phyloP scores from a whole-genome alignment of 2,329 filamentous ascomycete species.

The Colletotrichum theobromicola region DNA sequence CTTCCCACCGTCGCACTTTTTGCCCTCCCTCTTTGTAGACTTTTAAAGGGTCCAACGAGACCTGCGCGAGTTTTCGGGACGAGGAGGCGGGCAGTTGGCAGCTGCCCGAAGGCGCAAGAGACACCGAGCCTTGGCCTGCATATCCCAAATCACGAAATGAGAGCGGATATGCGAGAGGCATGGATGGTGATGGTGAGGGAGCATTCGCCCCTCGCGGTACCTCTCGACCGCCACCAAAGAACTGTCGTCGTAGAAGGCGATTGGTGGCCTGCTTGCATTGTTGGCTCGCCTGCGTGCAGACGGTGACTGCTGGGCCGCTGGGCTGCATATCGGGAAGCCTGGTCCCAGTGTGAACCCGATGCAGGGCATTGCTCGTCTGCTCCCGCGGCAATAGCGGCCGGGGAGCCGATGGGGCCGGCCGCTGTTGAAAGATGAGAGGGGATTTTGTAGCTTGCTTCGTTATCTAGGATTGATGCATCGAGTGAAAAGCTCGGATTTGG shows the following conservation, averaged over 20 bases:
- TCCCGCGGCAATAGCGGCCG: not conserved
- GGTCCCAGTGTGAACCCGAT: not conserved
- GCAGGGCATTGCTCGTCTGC: not conserved
- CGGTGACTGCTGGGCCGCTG: not conserved
- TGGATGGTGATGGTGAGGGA: too few relatives aligned
- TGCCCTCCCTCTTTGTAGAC: not conserved
- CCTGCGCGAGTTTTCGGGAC: not conserved
- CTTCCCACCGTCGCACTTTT: not conserved
- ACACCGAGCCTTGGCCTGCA: not conserved
- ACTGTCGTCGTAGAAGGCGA: not conserved
- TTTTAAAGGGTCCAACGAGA: not conserved
- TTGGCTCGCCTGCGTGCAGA: not conserved
- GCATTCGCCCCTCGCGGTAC: not conserved
- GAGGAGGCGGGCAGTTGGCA: not conserved
- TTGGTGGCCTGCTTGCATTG: not conserved
- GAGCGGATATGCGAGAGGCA: not conserved
- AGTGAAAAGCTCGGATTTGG: not conserved
- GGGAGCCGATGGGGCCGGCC: not conserved
- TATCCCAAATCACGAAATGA: too few relatives aligned
- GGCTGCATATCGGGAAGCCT: slow-evolving; percentile 5
- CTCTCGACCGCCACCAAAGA: not conserved
- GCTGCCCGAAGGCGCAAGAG: not conserved
- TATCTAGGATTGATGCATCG: not conserved
- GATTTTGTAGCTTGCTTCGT: not conserved
- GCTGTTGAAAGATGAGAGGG: not conserved